Base-by-base conservation (phyloP, 2,329 filamentous ascomycete species). In the Verruconis gallopava region DNA sequence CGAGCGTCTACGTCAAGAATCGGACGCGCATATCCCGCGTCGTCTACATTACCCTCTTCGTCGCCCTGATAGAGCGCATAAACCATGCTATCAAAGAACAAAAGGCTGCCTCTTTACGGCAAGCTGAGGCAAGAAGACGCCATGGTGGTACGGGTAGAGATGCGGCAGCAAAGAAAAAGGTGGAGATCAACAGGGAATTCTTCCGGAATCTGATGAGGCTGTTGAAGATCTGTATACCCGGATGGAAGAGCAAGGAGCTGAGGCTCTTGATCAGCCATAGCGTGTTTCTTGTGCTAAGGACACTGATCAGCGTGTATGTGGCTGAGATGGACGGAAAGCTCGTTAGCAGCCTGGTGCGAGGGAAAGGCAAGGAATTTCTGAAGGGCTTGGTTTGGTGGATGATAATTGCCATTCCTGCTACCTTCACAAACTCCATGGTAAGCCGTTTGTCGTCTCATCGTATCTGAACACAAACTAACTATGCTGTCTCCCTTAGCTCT, bases 361-460 rank as follows among this genome's bases (percentile, higher is more conserved):
- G 91, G 2, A 91, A 81, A 50, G 91, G 89, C 13, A 84, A 77
- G 60, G 86, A 93, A 50, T 98, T 98, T 51, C 57, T 96, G 52
- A 78, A 79, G 51, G 79, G 85, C 1, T 78, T 98, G 52, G 75
- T 93, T 4, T 95, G 89, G 86, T 98, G 91, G 91, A 98, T 98
- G 91, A 60, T 89, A 43, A 91, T 98, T 50, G 89, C 91, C 19
- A 73, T 98, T 13, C 91, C 91, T 6, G 91, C 91, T 1, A 96
- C 91, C 0, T 95, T 96, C 59, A 98, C 91, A 32, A 98, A 98
- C 62, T 95, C 88, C 1, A 98, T 98, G 91, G 84, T 91, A 62
- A 61, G 75, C 59, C 42, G n/a, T n/a, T n/a, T n/a, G n/a, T n/a
- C n/a, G n/a, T n/a, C n/a, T n/a, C 21, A 19, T 30, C 36, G 4